A percentile compares a stretch with the other conserved stretches of the same genome.
phyloP scores from a whole-genome alignment of 2,329 filamentous ascomycete species.

The Clonostachys chloroleuca region DNA sequence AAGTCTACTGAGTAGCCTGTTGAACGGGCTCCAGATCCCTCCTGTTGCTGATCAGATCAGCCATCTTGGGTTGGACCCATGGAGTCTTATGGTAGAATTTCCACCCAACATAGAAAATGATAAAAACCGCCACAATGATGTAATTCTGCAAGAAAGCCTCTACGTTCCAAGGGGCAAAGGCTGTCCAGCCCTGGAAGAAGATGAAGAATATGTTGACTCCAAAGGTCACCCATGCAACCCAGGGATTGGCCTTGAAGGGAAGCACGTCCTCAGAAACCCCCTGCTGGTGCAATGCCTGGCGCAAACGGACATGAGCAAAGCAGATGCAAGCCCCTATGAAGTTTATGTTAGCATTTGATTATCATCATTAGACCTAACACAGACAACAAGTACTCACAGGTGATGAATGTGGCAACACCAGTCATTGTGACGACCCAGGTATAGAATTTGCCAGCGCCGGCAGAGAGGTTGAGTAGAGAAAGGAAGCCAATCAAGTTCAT shows the following conservation, averaged over 20 bases:
- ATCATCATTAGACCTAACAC: too few relatives aligned
- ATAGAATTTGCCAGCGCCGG: slow-evolving; percentile 62
- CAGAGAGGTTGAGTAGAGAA: slow-evolving; percentile 72
- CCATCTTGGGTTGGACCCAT: too few relatives aligned
- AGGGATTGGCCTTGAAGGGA: slow-evolving; percentile 49
- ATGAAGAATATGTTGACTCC: slow-evolving; percentile 57
- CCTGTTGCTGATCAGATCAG: too few relatives aligned
- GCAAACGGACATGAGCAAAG: slow-evolving; percentile 35
- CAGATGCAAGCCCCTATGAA: too few relatives aligned
- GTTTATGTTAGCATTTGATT: too few relatives aligned
- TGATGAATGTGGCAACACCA: slow-evolving; percentile 67
- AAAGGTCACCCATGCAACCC: slow-evolving; percentile 56
- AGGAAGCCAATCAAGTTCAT: slow-evolving; percentile 68
- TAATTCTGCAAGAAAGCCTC: too few relatives aligned
- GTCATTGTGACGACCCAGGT: slow-evolving; percentile 66
- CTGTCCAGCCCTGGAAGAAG: slow-evolving; percentile 58
- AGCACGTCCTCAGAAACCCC: slow-evolving; percentile 48
- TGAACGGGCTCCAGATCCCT: too few relatives aligned
- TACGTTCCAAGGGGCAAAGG: slow-evolving; percentile 49
- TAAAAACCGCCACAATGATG: too few relatives aligned
- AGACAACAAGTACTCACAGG: slow-evolving; percentile 58
- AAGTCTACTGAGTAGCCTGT: too few relatives aligned
- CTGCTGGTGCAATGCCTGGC: slow-evolving; percentile 55
- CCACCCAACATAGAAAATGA: too few relatives aligned
- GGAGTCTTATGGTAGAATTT: too few relatives aligned